Evolutionary conservation across 495 filamentous ascomycete genomes (phyloP), one percentile per base, ranked within the genome.

Genomic region (Corynascus novoguineensis): DNA sequence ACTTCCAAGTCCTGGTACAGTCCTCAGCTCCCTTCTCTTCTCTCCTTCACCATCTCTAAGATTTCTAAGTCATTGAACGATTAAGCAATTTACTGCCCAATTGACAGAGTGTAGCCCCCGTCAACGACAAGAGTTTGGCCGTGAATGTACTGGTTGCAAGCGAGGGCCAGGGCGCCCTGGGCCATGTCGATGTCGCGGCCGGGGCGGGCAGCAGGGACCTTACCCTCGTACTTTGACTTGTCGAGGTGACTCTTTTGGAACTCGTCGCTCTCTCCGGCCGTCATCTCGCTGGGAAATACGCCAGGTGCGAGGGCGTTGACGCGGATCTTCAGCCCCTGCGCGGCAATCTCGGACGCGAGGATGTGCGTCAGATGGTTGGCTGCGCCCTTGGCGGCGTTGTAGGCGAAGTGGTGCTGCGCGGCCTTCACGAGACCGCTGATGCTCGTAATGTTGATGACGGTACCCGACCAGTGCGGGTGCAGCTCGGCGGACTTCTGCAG

Each of bases 171-270:
- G 15, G 88, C 73, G 5, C 84, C 75, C 65, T 78, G 78, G 0
- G 83, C 86, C 86, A 90, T 91, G 64, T 90, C 88, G 32, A 83
- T 73, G 65, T 90, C 88, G 34, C 81, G 82, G 0, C 87, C 87
- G 0, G 86, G 84, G 9, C 88, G 67, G 1, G 68, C 61, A 0
- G 80, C 78, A 0, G 86, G 85, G 4, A 88, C 73, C 64, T 80
- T 81, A 21, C 71, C 66, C 60, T 75, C 70, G 53, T 81, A 86
- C 69, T 86, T 83, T 56, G 86, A 81, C 52, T 76, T 75, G 0
- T 79, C 73, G 5, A 91, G 63, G 4, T 73, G 65, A 61, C 80
- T 87, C 82, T 89, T 89, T 66, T 90, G 78, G 27, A 69, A 70
- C 17, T 80, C 74, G 24, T 81, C 81, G 53, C 73, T 78, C 56